Evolutionary conservation across 495 filamentous ascomycete genomes (phyloP).

Genomic region (Schizothecium vesticola): DNA sequence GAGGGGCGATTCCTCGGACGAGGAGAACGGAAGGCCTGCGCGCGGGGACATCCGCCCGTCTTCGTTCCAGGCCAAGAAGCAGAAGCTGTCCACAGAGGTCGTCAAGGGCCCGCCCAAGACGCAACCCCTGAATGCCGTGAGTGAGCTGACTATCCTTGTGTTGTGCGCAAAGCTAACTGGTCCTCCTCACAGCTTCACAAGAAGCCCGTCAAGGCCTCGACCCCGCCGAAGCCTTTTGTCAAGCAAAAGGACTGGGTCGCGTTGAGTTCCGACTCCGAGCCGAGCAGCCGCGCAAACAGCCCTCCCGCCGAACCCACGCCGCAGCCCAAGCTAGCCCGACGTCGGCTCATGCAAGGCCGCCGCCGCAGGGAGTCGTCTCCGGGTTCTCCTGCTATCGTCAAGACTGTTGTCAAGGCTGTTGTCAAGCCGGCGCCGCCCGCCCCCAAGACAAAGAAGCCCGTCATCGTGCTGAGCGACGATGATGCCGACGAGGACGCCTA

Average conservation of each 20-base stretch:
- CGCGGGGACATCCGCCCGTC: conserved; percentile 67
- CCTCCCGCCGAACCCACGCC: neutral
- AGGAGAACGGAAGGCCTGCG: conserved; percentile 30
- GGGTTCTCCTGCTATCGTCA: conserved; percentile 9
- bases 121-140: neutral
- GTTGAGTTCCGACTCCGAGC: conserved; percentile 17
- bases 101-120: neutral
- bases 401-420: neutral
- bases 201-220: neutral
- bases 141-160: neutral
- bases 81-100: conserved; percentile 1
- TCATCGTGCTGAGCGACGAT: conserved; percentile 29
- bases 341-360: conserved; percentile 29
- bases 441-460: neutral
- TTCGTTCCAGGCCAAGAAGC: conserved; percentile 45
- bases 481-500: conserved; percentile 21
- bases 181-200: conserved; percentile 4
- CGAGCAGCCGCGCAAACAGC: neutral
- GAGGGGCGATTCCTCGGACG: conserved; percentile 36
- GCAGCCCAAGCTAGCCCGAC: conserved; percentile 17
- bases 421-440: neutral
- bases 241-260: conserved; percentile 24
- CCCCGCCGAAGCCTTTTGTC: conserved; percentile 16
- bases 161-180: neutral
- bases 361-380: conserved; percentile 16